phyloP scores from a whole-genome alignment of 2,329 filamentous ascomycete genomes.

The Fusarium mangiferae region DNA sequence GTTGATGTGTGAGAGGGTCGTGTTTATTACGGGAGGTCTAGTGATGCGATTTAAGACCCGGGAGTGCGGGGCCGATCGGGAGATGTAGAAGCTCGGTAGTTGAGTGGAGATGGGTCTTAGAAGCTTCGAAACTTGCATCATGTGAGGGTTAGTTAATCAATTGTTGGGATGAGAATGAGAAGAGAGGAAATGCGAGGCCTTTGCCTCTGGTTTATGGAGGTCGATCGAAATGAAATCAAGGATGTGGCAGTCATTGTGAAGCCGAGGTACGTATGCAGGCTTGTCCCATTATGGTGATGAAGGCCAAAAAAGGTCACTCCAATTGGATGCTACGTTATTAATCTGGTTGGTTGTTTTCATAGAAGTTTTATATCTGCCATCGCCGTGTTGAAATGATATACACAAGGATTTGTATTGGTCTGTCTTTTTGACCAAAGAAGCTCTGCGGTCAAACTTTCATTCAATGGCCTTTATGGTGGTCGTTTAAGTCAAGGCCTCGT shows the following conservation, averaged over 20 bases:
- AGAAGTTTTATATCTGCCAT: background rate
- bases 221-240: conserved; percentile 13
- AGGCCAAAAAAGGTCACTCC: conserved; percentile 1
- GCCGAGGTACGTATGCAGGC: conserved; percentile 25
- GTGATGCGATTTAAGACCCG: conserved; percentile 7
- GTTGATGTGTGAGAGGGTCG: conserved; percentile 4
- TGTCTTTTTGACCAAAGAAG: background rate
- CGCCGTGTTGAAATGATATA: background rate
- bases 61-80: conserved; percentile 21
- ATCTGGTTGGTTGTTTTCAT: background rate
- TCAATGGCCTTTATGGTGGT: background rate
- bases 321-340: conserved; percentile 4
- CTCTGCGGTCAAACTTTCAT: background rate
- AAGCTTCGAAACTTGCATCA: conserved; percentile 24
- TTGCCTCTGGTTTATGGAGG: background rate
- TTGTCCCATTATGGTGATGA: conserved; percentile 6
- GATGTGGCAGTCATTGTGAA: conserved; percentile 10
- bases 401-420: background rate
- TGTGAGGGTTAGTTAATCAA: background rate
- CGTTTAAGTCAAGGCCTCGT: background rate
- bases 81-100: conserved; percentile 20
- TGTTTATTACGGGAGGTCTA: background rate
- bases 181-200: background rate
- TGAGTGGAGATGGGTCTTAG: conserved; percentile 15
- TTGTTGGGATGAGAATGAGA: background rate